phyloP scores from a whole-genome alignment of 495 filamentous ascomycete genomes.

The Podospora comata region DNA sequence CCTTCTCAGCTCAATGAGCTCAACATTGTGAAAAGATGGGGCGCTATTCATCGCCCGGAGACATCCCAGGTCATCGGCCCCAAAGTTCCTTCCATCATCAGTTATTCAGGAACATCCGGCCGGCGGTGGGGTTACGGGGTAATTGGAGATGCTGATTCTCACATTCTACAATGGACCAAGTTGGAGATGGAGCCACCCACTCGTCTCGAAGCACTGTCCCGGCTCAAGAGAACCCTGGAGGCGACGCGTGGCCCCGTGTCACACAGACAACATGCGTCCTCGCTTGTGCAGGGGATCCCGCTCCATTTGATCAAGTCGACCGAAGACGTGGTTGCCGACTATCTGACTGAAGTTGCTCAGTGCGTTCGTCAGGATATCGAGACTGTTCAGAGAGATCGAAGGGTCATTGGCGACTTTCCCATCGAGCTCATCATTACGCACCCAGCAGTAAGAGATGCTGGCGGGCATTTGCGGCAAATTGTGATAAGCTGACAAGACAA shows the following conservation, averaged over 20 bases:
- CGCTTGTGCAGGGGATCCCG: constrained; percentile 3
- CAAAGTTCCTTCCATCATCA: not conserved
- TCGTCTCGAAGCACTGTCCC: not conserved
- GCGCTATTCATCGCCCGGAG: not conserved
- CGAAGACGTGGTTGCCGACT: not conserved
- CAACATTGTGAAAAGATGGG: not conserved
- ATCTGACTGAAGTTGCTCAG: not conserved
- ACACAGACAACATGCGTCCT: not conserved
- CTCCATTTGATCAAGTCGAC: constrained; percentile 2
- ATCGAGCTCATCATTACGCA: constrained; percentile 2
- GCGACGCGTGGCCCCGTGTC: not conserved
- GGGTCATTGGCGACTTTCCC: not conserved
- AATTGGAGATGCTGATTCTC: not conserved
- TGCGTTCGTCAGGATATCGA: constrained; percentile 1
- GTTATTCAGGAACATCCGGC: not conserved
- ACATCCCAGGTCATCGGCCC: not conserved
- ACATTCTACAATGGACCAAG: constrained; percentile 2
- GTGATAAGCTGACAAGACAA: not conserved
- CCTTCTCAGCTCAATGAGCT: constrained; percentile 1
- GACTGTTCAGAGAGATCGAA: not conserved
- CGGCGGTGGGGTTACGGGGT: not conserved
- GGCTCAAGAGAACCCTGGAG: not conserved
- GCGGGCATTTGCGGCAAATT: not conserved
- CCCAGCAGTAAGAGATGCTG: not conserved
- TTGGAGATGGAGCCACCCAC: constrained; percentile 1